Base-by-base conservation (phyloP, 2,329 filamentous ascomycete genomes). In the Hypoxylon sp. region DNA sequence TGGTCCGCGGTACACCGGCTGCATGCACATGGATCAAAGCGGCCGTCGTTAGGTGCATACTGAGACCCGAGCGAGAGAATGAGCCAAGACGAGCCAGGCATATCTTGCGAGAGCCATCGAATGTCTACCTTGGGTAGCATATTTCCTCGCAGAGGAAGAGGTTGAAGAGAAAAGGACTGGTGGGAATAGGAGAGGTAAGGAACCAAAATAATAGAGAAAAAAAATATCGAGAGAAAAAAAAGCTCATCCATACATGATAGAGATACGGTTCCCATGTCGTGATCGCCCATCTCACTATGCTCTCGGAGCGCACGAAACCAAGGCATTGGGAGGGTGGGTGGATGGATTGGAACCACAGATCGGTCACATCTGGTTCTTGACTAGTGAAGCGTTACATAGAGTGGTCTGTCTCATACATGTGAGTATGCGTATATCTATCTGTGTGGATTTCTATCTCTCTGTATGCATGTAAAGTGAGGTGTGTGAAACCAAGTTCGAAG, bases 21-120 rank as follows among this genome's bases (percentile, higher is more conserved):
- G 58, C 58, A 63, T 63, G 60, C 60, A 61, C 43, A 40, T 58
- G 37, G 60, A 63, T 61, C 27, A 61, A 63, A 58, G 27, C 46
- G 58, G 54, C 18, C 48, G 18, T 10, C 26, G 17, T 23, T 49
- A 35, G 18, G 45, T 63, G 58, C 54, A 58, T 46, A n/a, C 18
- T 55, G n/a, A n/a, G 29, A 33, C 48, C 37, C 53, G 31, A 33
- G 17, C 48, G 45, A 7, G 13, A 13, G 20, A 46, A 55, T 55
- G 46, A 46, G 29, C 41, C n/a, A 27, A 42, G 17, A 15, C 21
- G 18, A 40, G 37, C 9, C 13, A 33, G n/a, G 13, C n/a, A 41
- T 41, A 4, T 23, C 18, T 41, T 10, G 15, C 37, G 18, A 41
- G 20, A 33, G 10, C 9, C 27, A n/a, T 23, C 8, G 17, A 23